These are phyloP conservation scores for Phalaenopsis hybrid DNA, from an alignment of 116 monocot species.

Conservation along the genomic window DNA sequence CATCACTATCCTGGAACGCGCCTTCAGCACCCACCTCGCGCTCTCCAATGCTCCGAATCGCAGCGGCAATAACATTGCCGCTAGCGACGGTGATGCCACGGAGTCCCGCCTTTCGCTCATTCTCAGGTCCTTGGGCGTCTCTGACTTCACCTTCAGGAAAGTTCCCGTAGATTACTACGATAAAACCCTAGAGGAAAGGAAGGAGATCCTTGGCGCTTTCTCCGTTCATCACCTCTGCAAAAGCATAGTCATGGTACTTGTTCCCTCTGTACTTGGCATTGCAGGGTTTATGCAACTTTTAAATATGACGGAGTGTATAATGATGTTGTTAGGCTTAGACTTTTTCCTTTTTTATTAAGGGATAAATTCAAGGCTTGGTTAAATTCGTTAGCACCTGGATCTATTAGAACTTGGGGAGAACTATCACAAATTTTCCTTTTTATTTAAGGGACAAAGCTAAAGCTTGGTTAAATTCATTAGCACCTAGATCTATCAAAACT, in stretches of 20 bases:
- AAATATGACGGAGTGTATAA: no score
- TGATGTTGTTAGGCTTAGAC: no score
- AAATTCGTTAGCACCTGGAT: no score
- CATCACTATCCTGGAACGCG: constrained; percentile 44
- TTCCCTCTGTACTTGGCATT: constrained; percentile 18
- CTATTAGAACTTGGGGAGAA: no score
- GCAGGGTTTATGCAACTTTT: no score
- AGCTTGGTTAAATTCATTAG: no score
- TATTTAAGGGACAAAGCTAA: no score
- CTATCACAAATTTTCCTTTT: no score
- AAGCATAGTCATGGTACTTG: constrained; percentile 84
- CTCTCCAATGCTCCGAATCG: constrained; percentile 18
- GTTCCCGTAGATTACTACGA: constrained; percentile 83
- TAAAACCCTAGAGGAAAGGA: constrained; percentile 47
- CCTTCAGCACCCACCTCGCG: constrained; percentile 18
- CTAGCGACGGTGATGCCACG: constrained; percentile 15
- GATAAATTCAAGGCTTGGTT: no score
- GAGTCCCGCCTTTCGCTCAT: constrained; percentile 62
- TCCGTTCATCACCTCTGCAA: constrained; percentile 89
- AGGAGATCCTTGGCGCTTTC: constrained; percentile 52
- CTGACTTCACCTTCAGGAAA: constrained; percentile 60
- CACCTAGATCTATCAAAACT: no score
- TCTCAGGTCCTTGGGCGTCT: constrained; percentile 39
- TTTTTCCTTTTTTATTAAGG: no score
- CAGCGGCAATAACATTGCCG: no score